Evolutionary conservation across 768 basidiomycete species (phyloP), one percentile per base, ranked within the genome.

Genomic region (Lyophyllum decastes): DNA sequence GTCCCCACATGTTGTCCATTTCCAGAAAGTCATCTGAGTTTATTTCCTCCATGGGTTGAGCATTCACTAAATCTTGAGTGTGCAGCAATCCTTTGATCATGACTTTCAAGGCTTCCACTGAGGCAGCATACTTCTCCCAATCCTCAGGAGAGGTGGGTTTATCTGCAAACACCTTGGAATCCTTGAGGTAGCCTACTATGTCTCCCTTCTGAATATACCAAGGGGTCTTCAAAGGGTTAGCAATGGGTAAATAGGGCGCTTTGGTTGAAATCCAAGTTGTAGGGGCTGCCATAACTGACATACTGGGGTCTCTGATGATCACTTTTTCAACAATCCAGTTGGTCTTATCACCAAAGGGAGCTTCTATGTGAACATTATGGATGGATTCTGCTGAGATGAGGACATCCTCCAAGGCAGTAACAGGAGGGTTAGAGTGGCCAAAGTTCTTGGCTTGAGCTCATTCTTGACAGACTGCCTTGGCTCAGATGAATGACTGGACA

Each of bases 21-120:
- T 66, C 68, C 2, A 71, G 4, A 1, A 64, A 60, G 5, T 63
- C 61, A 5, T 67, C 65, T 1, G 2, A n/a, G n/a, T n/a, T n/a
- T n/a, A n/a, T n/a, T n/a, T n/a, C 22, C 57, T 17, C 63, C 62
- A 25, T 5, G 19, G 38, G 25, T 1, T 19, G 2, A 3, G 26
- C 46, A 17, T 27, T 47, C 14, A 14, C 46, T 1, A 47, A 16
- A 17, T 47, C 27, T 10, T 47, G 46, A 16, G 46, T 16, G 4
- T 26, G 16, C 12, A 47, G 21, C 4, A 26, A 17, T 16, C 46
- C 46, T 30, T 47, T 26, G 26, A 26, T 55, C 72, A 47, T 26
- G 2, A 17, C 17, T 30, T 47, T 47, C 12, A 47, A 6, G 16
- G 46, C 16, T 47, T 47, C 46, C 1, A 26, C 46, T 2, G 27